Conservation (phyloP, 2,329 filamentous ascomycete genomes). For the Mycocentrospora acerina region DNA sequence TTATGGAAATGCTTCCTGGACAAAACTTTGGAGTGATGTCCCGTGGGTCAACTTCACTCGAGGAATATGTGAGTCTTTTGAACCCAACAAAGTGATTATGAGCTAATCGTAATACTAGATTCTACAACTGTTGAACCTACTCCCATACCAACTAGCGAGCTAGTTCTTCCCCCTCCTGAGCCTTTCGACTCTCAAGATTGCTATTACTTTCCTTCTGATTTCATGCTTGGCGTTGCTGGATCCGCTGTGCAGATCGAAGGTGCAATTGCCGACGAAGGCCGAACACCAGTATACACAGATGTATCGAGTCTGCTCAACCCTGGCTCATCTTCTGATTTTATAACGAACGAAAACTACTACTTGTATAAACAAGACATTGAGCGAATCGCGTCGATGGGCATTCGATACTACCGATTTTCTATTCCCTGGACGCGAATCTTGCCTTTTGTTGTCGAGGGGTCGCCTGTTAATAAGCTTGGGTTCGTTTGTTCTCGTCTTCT, state of each 20-base stretch:
- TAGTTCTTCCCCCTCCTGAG: slow-evolving; percentile 57
- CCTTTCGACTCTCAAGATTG: slow-evolving; percentile 54
- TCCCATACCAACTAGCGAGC: slow-evolving; percentile 55
- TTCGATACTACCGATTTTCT: slow-evolving; percentile 55
- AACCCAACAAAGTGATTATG: too few relatives aligned
- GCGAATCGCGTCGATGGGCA: slow-evolving; percentile 54
- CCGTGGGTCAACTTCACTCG: slow-evolving; percentile 41
- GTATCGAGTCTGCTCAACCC: slow-evolving; percentile 11
- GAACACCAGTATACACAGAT: slow-evolving; percentile 25
- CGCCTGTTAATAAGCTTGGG: slow-evolving; percentile 55
- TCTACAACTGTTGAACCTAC: slow-evolving; percentile 58
- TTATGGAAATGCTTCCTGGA: slow-evolving; percentile 46
- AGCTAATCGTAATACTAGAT: slow-evolving; percentile 10
- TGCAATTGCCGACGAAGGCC: slow-evolving; percentile 34
- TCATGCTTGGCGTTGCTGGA: slow-evolving; percentile 39
- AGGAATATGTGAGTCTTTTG: slow-evolving; percentile 25
- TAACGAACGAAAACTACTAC: slow-evolving; percentile 56
- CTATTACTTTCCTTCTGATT: slow-evolving; percentile 53
- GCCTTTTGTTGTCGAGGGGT: slow-evolving; percentile 53
- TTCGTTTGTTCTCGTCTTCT: not conserved
- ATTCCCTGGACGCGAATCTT: slow-evolving; percentile 57
- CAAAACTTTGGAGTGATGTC: slow-evolving; percentile 39
- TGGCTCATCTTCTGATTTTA: slow-evolving; percentile 13
- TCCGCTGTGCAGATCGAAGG: slow-evolving; percentile 33
- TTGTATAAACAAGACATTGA: slow-evolving; percentile 60